Conservation (phyloP, 1,139 yeast species). For the Debaryomyces sp. region DNA sequence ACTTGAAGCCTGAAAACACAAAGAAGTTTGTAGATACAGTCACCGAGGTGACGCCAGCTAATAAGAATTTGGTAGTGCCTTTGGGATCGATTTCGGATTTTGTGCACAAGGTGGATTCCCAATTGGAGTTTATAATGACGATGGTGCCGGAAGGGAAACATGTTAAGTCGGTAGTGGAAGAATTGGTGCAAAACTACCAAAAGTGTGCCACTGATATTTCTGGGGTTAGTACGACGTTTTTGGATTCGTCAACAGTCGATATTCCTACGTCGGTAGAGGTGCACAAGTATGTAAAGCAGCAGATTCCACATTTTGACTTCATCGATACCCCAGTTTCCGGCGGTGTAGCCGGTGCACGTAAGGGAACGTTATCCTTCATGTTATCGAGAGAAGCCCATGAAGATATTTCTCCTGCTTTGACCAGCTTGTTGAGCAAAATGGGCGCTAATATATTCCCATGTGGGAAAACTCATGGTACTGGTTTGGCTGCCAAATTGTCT, state of each 20-base stretch:
- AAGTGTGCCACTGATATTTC: conserved; percentile 14
- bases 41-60: conserved; percentile 25
- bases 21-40: conserved; percentile 29
- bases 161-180: conserved; percentile 47
- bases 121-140: conserved; percentile 48
- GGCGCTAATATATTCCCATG: conserved; percentile 58
- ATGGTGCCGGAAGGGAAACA: conserved; percentile 66
- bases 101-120: conserved; percentile 40
- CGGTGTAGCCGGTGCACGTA: conserved; percentile 61
- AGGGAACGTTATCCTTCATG: conserved; percentile 61
- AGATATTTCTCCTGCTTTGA: conserved; percentile 29
- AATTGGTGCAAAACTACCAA: conserved; percentile 37
- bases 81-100: conserved; percentile 30
- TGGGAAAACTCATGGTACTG: conserved; percentile 55
- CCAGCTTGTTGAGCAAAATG: conserved; percentile 45
- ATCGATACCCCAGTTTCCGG: conserved; percentile 67
- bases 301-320: conserved; percentile 41
- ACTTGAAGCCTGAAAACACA: conserved; percentile 38
- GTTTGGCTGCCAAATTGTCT: conserved; percentile 61
- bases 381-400: conserved; percentile 42
- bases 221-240: conserved; percentile 26
- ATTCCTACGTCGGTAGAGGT: conserved; percentile 50
- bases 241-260: conserved; percentile 62
- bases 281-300: conserved; percentile 36
- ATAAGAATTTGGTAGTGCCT: conserved; percentile 22